These are phyloP conservation scores for Daldinia sp. DNA, from an alignment of 2,329 filamentous ascomycete species.

Conservation along the genomic window DNA sequence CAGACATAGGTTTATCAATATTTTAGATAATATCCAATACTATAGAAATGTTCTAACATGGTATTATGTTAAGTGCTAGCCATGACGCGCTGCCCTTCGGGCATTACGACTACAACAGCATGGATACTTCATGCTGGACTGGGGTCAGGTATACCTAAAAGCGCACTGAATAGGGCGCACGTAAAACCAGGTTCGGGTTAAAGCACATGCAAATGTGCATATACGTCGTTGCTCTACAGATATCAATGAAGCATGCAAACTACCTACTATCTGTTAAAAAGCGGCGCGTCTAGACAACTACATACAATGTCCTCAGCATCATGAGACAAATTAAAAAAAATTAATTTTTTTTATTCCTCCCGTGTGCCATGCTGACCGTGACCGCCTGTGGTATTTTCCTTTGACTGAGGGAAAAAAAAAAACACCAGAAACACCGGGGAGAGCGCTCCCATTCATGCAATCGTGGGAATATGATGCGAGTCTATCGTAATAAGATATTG, in stretches of 20 bases:
- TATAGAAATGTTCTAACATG: background rate
- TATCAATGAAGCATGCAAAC: conserved; percentile 14
- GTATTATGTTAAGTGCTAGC: background rate
- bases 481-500: conserved; percentile 22
- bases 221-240: background rate
- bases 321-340: background rate
- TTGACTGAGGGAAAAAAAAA: conserved; percentile 4
- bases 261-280: conserved; percentile 5
- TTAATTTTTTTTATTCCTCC: background rate
- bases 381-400: background rate
- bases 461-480: conserved; percentile 10
- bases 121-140: background rate
- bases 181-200: background rate
- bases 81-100: too few relatives aligned
- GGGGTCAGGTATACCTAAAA: background rate
- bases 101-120: background rate
- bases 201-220: background rate
- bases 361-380: background rate
- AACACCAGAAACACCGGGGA: conserved; percentile 24
- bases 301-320: conserved; percentile 11
- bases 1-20: too few relatives aligned
- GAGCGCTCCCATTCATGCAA: conserved; percentile 26
- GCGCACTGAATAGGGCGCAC: background rate
- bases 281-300: background rate
- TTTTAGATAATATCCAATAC: background rate